phyloP scores from a whole-genome alignment of 441 rosid species.

The Macaranga tanarius region DNA sequence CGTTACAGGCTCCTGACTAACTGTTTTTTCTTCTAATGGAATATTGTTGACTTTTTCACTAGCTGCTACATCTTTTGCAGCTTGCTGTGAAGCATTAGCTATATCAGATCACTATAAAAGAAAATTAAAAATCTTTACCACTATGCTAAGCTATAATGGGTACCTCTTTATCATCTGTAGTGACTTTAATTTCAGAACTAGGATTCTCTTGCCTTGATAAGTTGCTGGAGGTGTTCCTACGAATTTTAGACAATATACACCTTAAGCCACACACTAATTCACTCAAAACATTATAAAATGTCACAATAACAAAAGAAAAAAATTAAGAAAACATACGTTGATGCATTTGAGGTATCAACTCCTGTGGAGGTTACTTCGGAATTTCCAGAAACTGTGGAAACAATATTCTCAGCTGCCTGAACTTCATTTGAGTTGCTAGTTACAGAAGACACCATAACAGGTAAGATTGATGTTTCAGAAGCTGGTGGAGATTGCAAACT shows the following conservation, averaged over 20 bases:
- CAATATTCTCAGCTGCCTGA: slow-evolving; percentile 24
- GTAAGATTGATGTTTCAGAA: slow-evolving; percentile 37
- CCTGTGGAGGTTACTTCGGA: slow-evolving; percentile 24
- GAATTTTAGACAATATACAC: slow-evolving; percentile 23
- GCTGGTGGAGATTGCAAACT: slow-evolving; percentile 32
- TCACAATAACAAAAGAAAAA: neutral
- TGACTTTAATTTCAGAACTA: slow-evolving; percentile 39
- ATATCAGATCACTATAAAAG: slow-evolving; percentile 30
- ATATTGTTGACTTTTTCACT: slow-evolving; percentile 42
- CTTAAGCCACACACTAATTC: slow-evolving; percentile 41
- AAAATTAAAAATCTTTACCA: slow-evolving; percentile 19
- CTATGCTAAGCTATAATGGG: slow-evolving; percentile 14
- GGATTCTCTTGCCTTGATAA: slow-evolving; percentile 34
- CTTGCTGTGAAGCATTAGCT: slow-evolving; percentile 46
- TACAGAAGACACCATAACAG: slow-evolving; percentile 40
- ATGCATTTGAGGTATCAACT: slow-evolving; percentile 30
- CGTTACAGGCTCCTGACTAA: slow-evolving; percentile 50
- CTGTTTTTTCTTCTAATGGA: slow-evolving; percentile 51
- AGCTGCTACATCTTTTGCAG: slow-evolving; percentile 41
- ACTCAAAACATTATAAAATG: slow-evolving; percentile 1
- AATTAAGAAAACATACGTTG: slow-evolving; percentile 36
- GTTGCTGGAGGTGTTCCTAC: slow-evolving; percentile 45
- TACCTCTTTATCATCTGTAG: slow-evolving; percentile 51
- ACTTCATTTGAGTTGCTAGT: slow-evolving; percentile 40
- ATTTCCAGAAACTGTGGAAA: slow-evolving; percentile 32